Evolutionary conservation across 2,329 filamentous ascomycete genomes (phyloP).

Genomic region (Periconia macrospinosa): DNA sequence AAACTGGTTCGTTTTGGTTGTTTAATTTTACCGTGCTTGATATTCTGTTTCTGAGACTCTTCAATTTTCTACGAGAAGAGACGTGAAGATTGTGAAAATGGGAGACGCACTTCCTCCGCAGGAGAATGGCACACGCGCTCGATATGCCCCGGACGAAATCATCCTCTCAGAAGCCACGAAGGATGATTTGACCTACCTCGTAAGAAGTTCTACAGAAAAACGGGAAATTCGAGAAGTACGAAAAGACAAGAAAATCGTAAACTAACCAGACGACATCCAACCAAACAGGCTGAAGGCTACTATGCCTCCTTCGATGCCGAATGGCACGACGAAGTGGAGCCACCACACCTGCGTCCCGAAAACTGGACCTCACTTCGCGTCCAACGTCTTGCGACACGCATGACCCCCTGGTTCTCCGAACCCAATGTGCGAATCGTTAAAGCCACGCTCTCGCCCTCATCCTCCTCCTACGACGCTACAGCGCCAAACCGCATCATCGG

Average conservation of each 20-base stretch:
- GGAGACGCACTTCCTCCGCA: background rate
- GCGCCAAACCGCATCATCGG: conserved; percentile 11
- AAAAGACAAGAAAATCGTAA: too few relatives aligned
- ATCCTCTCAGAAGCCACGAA: conserved; percentile 5
- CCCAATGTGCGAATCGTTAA: conserved; percentile 9
- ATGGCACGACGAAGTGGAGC: conserved; percentile 1
- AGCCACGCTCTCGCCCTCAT: conserved; percentile 4
- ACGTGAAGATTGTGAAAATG: background rate
- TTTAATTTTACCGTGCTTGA: too few relatives aligned
- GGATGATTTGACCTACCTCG: background rate
- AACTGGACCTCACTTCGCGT: background rate
- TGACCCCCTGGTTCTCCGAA: conserved; percentile 11
- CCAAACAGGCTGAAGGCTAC: conserved; percentile 9
- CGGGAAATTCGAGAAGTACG: too few relatives aligned
- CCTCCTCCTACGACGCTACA: conserved; percentile 3
- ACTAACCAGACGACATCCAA: too few relatives aligned
- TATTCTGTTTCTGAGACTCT: background rate
- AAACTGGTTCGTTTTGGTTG: too few relatives aligned
- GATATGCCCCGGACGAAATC: background rate
- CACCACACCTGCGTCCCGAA: conserved; percentile 2
- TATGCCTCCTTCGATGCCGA: conserved; percentile 7
- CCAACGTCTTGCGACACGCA: conserved; percentile 9
- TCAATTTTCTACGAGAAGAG: background rate
- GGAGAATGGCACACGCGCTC: background rate
- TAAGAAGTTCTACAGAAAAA: background rate